phyloP scores from a whole-genome alignment of 202 grass and related monocot species.

The Hordeum pubiflorum region DNA sequence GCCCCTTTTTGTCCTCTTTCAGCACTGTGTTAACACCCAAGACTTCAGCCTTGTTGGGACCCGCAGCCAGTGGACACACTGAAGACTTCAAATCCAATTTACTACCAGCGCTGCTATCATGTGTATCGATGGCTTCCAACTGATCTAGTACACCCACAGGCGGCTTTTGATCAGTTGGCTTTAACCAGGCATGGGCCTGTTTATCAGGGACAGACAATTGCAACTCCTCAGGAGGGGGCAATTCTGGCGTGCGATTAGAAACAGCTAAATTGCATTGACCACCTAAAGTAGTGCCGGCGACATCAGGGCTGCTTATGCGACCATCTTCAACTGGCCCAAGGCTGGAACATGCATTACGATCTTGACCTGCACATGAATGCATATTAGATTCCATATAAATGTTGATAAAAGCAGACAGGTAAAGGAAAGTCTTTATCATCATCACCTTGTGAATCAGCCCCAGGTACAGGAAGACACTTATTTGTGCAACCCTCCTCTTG shows the following conservation, averaged over 20 bases:
- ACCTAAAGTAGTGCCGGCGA: background rate
- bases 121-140: background rate
- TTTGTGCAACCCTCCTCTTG: slow-evolving; percentile 2
- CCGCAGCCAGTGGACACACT: background rate
- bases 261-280: background rate
- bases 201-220: slow-evolving; percentile 16
- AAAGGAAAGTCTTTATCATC: background rate
- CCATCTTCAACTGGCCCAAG: slow-evolving; percentile 35
- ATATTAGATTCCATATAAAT: slow-evolving; percentile 12
- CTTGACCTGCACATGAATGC: slow-evolving; percentile 30
- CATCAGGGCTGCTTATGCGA: slow-evolving; percentile 18
- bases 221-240: slow-evolving; percentile 5
- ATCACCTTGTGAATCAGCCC: slow-evolving; percentile 35
- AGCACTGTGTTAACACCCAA: slow-evolving; percentile 8
- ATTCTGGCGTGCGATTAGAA: slow-evolving; percentile 13
- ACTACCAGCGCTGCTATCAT: background rate
- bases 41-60: slow-evolving; percentile 18
- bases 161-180: slow-evolving; percentile 13
- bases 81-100: slow-evolving; percentile 28
- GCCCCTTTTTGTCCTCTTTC: slow-evolving; percentile 37
- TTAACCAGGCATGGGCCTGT: slow-evolving; percentile 13
- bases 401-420: background rate
- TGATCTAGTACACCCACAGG: background rate
- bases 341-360: slow-evolving; percentile 9
- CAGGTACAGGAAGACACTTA: slow-evolving; percentile 6